Evolutionary conservation across 441 rosid species (phyloP).

Genomic region (Populus tomentosa): DNA sequence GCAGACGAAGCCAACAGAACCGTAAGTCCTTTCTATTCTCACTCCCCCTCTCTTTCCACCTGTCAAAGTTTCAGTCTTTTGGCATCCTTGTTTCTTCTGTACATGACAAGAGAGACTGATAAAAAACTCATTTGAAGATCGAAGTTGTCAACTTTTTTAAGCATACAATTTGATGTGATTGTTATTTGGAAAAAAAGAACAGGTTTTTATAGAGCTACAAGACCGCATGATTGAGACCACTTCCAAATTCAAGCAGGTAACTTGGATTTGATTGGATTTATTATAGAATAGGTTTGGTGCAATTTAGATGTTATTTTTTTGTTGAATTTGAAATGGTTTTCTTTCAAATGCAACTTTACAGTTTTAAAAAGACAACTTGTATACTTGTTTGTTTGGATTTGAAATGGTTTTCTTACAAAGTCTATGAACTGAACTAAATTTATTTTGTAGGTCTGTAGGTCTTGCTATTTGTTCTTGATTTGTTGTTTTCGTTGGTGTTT

Average conservation of each 20-base stretch:
- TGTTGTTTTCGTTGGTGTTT: background rate
- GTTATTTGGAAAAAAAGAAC: conserved; percentile 2
- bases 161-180: background rate
- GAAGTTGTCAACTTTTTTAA: background rate
- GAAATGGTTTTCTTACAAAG: too few species aligned
- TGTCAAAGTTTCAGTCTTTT: background rate
- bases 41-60: background rate
- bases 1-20: conserved; percentile 53
- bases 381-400: too few species aligned
- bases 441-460: background rate
- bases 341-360: background rate
- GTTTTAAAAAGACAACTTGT: too few species aligned
- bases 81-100: background rate
- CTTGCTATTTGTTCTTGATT: too few species aligned
- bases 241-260: conserved; percentile 73
- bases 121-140: background rate
- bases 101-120: background rate
- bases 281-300: background rate
- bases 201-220: conserved; percentile 87
- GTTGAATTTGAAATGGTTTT: background rate
- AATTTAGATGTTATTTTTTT: background rate
- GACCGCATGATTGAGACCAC: conserved; percentile 85
- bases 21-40: conserved; percentile 20
- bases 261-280: background rate
- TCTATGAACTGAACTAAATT: background rate